These are phyloP conservation scores for Echites panduratus DNA, from an alignment of 257 asterid genomes.

Conservation along the genomic window DNA sequence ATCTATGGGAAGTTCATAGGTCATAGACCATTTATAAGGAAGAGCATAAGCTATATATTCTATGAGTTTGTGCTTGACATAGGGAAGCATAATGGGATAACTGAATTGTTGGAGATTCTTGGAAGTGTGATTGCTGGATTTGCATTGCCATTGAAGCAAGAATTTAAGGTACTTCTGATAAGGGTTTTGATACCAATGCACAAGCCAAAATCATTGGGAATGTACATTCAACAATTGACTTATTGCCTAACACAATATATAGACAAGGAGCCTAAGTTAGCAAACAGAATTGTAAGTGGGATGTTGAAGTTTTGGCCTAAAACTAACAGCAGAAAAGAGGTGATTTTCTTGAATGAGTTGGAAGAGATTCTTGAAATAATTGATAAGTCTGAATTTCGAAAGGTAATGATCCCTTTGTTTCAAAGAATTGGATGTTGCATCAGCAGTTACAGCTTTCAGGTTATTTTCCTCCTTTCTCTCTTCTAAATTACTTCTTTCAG, in stretches of 20 bases:
- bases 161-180: conserved; percentile 71
- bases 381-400: conserved; percentile 63
- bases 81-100: conserved; percentile 72
- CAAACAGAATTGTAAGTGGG: conserved; percentile 55
- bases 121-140: conserved; percentile 93
- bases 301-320: conserved; percentile 82
- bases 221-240: conserved; percentile 73
- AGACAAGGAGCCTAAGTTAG: conserved; percentile 82
- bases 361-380: conserved; percentile 79
- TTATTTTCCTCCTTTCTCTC: conserved; percentile 18
- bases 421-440: conserved; percentile 66
- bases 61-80: conserved; percentile 59
- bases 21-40: conserved; percentile 75
- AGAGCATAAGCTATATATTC: conserved; percentile 60
- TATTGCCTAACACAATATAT: conserved; percentile 67
- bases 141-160: conserved; percentile 80
- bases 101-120: conserved; percentile 77
- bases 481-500: conserved; percentile 3
- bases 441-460: conserved; percentile 80
- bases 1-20: conserved; percentile 81
- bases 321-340: conserved; percentile 81
- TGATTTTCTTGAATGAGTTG: conserved; percentile 79
- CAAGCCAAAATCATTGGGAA: conserved; percentile 72
- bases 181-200: conserved; percentile 69
- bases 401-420: conserved; percentile 71